Base-by-base conservation (phyloP, 345 rosid species). In the Eucalyptus curtisii region DNA sequence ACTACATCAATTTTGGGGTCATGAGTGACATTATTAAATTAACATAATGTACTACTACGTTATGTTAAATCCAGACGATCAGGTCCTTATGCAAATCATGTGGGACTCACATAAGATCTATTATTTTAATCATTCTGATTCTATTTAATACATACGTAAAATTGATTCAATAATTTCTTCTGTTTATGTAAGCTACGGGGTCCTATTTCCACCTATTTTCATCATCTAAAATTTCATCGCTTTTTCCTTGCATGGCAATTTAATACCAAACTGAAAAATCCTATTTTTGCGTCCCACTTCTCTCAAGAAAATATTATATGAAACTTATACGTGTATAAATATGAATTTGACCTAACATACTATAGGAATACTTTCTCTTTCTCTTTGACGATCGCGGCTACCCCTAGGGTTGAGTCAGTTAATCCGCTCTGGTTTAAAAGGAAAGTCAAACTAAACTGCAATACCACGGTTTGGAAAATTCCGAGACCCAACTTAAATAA, bases 41-140 rank as follows among this genome's bases (percentile, higher is more conserved):
- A 14, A n/a, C 10, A 4, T 4, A n/a, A 64, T n/a, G 37, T 8
- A n/a, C 20, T 8, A n/a, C 20, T 13, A 64, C 10, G 76, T 16
- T 7, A 64, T 4, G 33, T n/a, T 7, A 64, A 64, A n/a, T 64
- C 37, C 0, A 7, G 1, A 64, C 0, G 10, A n/a, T 64, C 3
- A 16, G 1, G 40, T 64, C 10, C 33, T 13, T 64, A 64, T 4
- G 76, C 20, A 31, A 64, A 16, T 2, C 3, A 4, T 7, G 20
- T 31, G 37, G 15, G 20, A 64, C 76, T 15, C 20, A 7, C 11
- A 15, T 64, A 33, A 8, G 40, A n/a, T n/a, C 20, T 7, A n/a
- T 64, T 6, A n/a, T n/a, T 64, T 64, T 64, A n/a, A n/a, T 64
- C 20, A n/a, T 64, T 64, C 10, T 0, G 1, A n/a, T 15, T 64